These are phyloP conservation scores for Malassezia nana DNA, from an alignment of 1,284 basidiomycete genomes.

Conservation along the genomic window DNA sequence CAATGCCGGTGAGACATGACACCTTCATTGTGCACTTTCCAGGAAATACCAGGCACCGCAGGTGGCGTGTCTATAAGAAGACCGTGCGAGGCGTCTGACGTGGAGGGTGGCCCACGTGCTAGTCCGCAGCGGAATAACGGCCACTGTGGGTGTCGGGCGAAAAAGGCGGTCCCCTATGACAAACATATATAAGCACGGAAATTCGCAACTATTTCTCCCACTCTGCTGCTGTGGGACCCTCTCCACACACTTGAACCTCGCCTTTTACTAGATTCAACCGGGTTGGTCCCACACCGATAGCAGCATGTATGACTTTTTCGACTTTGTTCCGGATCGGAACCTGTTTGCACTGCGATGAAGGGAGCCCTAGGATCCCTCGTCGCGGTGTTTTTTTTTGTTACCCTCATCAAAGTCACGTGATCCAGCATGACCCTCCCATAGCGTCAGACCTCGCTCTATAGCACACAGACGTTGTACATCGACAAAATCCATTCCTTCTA, in stretches of 20 bases:
- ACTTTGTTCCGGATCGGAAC: slow-evolving; percentile 1
- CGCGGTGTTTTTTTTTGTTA: slow-evolving; percentile 8
- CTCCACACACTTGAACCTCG: slow-evolving; percentile 20
- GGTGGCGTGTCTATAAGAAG: slow-evolving; percentile 2
- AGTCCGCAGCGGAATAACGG: slow-evolving; percentile 12
- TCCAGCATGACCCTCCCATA: background rate
- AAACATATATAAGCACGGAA: slow-evolving; percentile 4
- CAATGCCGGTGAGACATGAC: background rate
- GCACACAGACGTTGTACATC: background rate
- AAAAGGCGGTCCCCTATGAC: background rate
- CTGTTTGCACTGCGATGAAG: background rate
- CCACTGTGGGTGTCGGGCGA: background rate
- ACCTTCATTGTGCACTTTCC: background rate
- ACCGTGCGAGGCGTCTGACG: slow-evolving; percentile 9
- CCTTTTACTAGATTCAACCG: slow-evolving; percentile 24
- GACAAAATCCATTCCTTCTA: background rate
- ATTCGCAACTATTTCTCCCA: background rate
- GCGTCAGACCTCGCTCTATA: background rate
- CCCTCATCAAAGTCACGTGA: slow-evolving; percentile 7
- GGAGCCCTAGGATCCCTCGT: slow-evolving; percentile 2
- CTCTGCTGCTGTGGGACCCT: slow-evolving; percentile 20
- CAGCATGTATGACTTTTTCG: slow-evolving; percentile 19
- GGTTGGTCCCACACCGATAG: slow-evolving; percentile 16
- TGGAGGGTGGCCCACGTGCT: slow-evolving; percentile 15
- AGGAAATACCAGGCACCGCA: background rate